phyloP scores from a whole-genome alignment of 441 rosid species.

The Gossypium davidsonii region DNA sequence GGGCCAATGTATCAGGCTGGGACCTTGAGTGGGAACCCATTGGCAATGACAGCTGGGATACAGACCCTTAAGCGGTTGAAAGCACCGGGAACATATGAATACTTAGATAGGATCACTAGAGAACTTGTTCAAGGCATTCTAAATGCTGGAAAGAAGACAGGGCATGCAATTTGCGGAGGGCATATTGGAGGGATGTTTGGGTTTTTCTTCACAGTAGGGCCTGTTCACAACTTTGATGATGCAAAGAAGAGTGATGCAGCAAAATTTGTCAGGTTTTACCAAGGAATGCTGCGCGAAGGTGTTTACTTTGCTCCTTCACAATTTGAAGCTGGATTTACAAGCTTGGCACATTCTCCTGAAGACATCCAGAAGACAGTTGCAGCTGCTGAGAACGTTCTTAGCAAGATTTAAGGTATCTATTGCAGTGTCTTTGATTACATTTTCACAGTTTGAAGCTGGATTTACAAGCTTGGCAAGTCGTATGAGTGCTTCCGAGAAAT shows the following conservation, averaged over 20 bases:
- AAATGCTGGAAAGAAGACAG: slow-evolving; percentile 74
- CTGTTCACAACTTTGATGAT: slow-evolving; percentile 62
- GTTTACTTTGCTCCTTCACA: slow-evolving; percentile 88
- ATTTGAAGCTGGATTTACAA: slow-evolving; percentile 87
- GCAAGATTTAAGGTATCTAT: slow-evolving; percentile 36
- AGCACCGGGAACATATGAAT: slow-evolving; percentile 69
- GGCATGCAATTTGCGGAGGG: slow-evolving; percentile 82
- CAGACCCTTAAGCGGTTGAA: slow-evolving; percentile 67
- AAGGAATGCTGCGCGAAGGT: slow-evolving; percentile 84
- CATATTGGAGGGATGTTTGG: slow-evolving; percentile 80
- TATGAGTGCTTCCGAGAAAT: slow-evolving; percentile 62
- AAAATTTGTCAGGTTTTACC: slow-evolving; percentile 68
- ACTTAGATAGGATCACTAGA: slow-evolving; percentile 65
- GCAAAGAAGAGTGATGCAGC: slow-evolving; percentile 71
- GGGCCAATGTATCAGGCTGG: slow-evolving; percentile 99
- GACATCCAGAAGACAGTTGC: slow-evolving; percentile 66
- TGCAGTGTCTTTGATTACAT: not conserved
- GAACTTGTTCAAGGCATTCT: slow-evolving; percentile 61
- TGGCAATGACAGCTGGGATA: slow-evolving; percentile 92
- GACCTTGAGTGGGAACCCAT: slow-evolving; percentile 85
- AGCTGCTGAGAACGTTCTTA: slow-evolving; percentile 69
- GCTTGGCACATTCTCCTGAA: slow-evolving; percentile 70
- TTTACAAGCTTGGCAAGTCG: slow-evolving; percentile 77
- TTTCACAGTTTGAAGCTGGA: slow-evolving; percentile 80
- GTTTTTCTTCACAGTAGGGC: slow-evolving; percentile 86